Base-by-base conservation (phyloP, 345 rosid genomes). In the Raphanus raphanistrum region DNA sequence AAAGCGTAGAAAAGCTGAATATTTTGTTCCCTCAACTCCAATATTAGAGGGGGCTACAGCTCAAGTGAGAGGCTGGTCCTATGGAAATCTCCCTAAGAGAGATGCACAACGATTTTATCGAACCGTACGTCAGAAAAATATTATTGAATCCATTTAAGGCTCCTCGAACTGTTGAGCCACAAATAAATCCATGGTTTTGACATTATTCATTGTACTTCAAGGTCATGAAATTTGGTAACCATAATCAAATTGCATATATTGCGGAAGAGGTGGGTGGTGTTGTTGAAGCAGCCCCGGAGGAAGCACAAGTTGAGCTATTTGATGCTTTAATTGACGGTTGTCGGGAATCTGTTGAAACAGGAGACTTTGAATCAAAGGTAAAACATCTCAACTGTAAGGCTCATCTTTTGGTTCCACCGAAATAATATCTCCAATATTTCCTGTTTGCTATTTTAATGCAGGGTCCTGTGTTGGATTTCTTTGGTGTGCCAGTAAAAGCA, bases 11-110 rank as follows among this genome's bases (percentile, higher is more conserved):
- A 96, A 86, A 86, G 81, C 91, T 45, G 99, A 96, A 41, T 84
- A 80, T 72, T 72, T 86, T 75, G 84, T 82, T 54, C 89, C 96
- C 17, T 75, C 82, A 17, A 92, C 84, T 29, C 92, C 99, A 62
- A 73, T 87, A 80, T 79, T 96, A 68, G 99, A 93, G n/a, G 98
- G 98, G 38, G 94, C 99, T 72, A 77, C 90, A 66, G 96, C 88
- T 73, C 99, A 96, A 91, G 98, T 90, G 69, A 86, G 98, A 80
- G 99, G 92, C 81, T 96, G 99, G 99, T 93, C 96, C 55, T 81
- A 86, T 48, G 98, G 98, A 81, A 96, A 93, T 86, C 82, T 96
- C 70, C 89, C 97, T 15, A 96, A 96, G 88, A 90, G 96, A 87
- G 98, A 96, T 83, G 97, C 99, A 16, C 86, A 80, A 58, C 92